Conservation (phyloP, 305 asterid species). For the Salvia sclarea region DNA sequence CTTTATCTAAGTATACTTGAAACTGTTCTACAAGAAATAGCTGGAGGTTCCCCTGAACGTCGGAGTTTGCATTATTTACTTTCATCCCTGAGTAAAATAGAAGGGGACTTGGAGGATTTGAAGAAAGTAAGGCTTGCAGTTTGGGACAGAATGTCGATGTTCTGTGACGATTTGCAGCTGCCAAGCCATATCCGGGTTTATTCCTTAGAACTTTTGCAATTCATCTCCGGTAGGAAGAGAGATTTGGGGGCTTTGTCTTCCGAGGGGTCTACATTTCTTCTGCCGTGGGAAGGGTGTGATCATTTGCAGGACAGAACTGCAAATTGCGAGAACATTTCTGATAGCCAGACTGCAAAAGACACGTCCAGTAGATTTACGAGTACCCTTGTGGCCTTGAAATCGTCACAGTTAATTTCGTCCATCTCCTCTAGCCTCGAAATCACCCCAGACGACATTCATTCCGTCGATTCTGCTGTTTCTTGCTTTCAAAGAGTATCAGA, state of each 20-base stretch:
- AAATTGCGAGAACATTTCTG: slow-evolving; percentile 37
- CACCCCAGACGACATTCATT: slow-evolving; percentile 61
- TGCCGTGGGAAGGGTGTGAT: slow-evolving; percentile 94
- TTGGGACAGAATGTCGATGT: slow-evolving; percentile 73
- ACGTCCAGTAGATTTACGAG: slow-evolving; percentile 52
- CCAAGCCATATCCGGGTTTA: slow-evolving; percentile 75
- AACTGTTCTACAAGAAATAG: slow-evolving; percentile 59
- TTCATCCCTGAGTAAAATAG: slow-evolving; percentile 79
- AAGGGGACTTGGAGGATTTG: slow-evolving; percentile 67
- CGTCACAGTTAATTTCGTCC: slow-evolving; percentile 70
- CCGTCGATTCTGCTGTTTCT: slow-evolving; percentile 75
- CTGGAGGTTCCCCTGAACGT: slow-evolving; percentile 48
- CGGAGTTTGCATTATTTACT: slow-evolving; percentile 52
- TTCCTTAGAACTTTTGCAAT: slow-evolving; percentile 83
- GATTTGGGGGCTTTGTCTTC: slow-evolving; percentile 43
- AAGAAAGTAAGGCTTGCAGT: slow-evolving; percentile 64
- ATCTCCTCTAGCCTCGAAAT: slow-evolving; percentile 69
- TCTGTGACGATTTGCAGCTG: slow-evolving; percentile 71
- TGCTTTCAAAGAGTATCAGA: slow-evolving; percentile 72
- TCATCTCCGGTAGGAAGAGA: slow-evolving; percentile 58
- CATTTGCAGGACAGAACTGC: slow-evolving; percentile 44
- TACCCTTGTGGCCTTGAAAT: slow-evolving; percentile 86
- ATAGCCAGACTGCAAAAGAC: slow-evolving; percentile 43
- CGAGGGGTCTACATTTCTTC: slow-evolving; percentile 43
- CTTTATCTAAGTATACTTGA: slow-evolving; percentile 69